Evolutionary conservation across 257 asterid genomes (phyloP), one percentile per base, ranked within the genome.

Genomic region (Linderniella brevidens): DNA sequence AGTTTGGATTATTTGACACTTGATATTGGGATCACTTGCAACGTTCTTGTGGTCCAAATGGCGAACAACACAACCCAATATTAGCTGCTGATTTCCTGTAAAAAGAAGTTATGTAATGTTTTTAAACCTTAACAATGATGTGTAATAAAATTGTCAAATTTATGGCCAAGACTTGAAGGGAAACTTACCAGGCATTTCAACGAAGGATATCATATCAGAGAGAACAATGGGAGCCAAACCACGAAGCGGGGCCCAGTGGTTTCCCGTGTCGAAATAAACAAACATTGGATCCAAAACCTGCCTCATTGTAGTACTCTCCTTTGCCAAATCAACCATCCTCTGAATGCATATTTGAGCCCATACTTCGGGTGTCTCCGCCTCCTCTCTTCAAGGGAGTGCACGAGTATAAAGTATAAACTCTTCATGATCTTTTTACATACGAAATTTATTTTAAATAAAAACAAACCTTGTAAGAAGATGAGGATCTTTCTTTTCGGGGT

Each of bases 331-430:
- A 57, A 73, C 87, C 93, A 90, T 80, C 71, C 80, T 79, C 65
- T 85, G 94, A 52, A 84, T 58, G 68, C 93, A 84, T 63, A 90
- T 75, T 67, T 76, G 86, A 50, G 96, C 92, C 98, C 98, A 90
- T 37, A 90, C 65, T 67, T 69, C 76, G 25, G 98, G 98, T 25
- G 65, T 71, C 70, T 78, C 96, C 55, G 59, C 62, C 69, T 90
- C 98, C 57, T 90, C 96, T 52, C 98, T 90, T 25, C 32, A 25
- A 3, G 32, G 32, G 32, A 2, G 6, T 25, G 32, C 6, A 25
- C 32, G 32, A 25, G 4, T 25, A 25, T 6, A 6, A n/a, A 25
- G 32, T 25, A 25, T 25, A 25, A 25, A 25, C 32, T 25, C 32
- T 25, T 25, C 32, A 25, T 6, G 6, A 3, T 25, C 32, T 6